These are phyloP conservation scores for Vicia villosa DNA, from an alignment of 306 rosid species.

Conservation along the genomic window DNA sequence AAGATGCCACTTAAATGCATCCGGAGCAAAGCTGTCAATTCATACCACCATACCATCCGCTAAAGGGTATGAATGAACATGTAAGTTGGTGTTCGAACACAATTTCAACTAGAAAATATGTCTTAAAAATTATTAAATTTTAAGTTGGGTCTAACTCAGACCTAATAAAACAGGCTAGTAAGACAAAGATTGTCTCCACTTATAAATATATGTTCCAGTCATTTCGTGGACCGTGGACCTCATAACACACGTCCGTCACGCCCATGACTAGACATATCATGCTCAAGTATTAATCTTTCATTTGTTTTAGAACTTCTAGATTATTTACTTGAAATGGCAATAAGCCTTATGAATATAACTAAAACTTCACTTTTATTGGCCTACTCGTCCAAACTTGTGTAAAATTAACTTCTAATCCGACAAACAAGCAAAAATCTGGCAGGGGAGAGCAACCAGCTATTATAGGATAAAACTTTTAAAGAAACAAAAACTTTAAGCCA, in stretches of 20 bases:
- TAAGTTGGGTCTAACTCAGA: no score
- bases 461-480: no score
- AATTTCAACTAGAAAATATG: conserved; percentile 26
- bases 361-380: not conserved
- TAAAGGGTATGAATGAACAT: not conserved
- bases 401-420: conserved; percentile 1
- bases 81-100: conserved; percentile 1
- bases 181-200: no score
- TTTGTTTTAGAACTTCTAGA: not conserved
- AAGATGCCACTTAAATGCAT: not conserved
- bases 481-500: not conserved
- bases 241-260: no score
- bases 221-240: no score
- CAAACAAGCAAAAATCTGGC: conserved; percentile 32
- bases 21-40: conserved; percentile 4
- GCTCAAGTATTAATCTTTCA: not conserved
- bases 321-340: not conserved
- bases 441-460: not conserved
- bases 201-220: no score
- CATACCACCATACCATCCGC: conserved; percentile 8
- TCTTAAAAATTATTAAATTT: no score
- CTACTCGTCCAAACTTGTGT: not conserved
- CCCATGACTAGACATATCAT: no score
- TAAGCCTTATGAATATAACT: not conserved
- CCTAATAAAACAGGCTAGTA: no score